Evolutionary conservation across 225 moss, liverwort and hornwort genomes (phyloP).

Genomic region (Bryoerythrophyllum caledonicum): DNA sequence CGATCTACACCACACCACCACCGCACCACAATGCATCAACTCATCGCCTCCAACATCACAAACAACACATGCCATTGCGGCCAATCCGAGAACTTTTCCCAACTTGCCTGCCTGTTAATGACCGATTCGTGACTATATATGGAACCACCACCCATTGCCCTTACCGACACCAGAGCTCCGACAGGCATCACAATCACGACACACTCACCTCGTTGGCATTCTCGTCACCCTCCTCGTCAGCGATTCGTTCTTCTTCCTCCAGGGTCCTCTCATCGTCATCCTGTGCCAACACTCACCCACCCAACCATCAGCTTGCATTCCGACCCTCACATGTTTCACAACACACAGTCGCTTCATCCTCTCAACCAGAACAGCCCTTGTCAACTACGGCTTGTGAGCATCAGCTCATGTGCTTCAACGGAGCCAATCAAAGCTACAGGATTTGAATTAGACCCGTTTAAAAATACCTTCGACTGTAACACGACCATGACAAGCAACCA

Average conservation of each 20-base stretch:
- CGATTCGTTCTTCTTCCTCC: slow-evolving; percentile 76
- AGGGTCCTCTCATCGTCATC: slow-evolving; percentile 85
- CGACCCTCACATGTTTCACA: neutral
- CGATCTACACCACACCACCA: slow-evolving; percentile 55
- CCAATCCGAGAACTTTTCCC: no score
- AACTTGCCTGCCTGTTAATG: neutral
- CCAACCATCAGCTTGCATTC: neutral
- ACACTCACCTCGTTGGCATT: slow-evolving; percentile 61
- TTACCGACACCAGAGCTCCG: neutral
- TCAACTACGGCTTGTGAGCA: neutral
- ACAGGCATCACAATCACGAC: neutral
- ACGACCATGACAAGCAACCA: neutral
- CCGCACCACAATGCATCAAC: slow-evolving; percentile 14
- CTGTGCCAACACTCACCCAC: slow-evolving; percentile 25
- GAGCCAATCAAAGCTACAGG: neutral
- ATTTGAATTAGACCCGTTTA: neutral
- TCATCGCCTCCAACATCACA: neutral
- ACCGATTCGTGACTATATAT: no score
- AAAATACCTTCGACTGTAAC: neutral
- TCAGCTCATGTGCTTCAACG: neutral
- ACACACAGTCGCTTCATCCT: neutral
- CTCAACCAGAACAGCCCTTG: no score
- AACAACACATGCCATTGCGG: neutral
- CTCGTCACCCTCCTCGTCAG: slow-evolving; percentile 46
- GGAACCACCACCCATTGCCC: neutral